A percentile compares a stretch with the other conserved stretches of the same genome.
Evolutionary conservation across 2,329 filamentous ascomycete genomes (phyloP).

Genomic region (Xylariaceae sp.): DNA sequence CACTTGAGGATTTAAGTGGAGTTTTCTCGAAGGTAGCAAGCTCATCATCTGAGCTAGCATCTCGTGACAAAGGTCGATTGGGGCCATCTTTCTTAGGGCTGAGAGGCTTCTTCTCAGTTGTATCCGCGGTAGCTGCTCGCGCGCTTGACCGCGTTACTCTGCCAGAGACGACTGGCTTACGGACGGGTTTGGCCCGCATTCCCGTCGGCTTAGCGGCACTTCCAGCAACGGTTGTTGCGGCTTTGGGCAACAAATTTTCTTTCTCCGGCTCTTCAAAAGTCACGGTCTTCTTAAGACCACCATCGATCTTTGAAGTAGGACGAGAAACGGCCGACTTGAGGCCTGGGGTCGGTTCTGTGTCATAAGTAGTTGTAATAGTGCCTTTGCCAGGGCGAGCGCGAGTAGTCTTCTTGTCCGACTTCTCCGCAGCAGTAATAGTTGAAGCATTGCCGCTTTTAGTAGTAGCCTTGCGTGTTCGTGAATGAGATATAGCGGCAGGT

Average conservation of each 20-base stretch:
- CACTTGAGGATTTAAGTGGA: constrained; percentile 50
- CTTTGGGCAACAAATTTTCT: constrained; percentile 52
- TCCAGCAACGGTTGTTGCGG: constrained; percentile 34
- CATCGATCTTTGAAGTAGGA: constrained; percentile 24
- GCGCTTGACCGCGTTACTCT: constrained; percentile 37
- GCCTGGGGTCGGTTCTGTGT: constrained; percentile 33
- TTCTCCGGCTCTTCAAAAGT: constrained; percentile 63
- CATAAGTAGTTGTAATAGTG: constrained; percentile 36
- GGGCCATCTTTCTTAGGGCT: constrained; percentile 64
- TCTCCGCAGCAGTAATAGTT: constrained; percentile 25
- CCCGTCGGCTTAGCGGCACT: constrained; percentile 35
- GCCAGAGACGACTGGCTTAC: constrained; percentile 40
- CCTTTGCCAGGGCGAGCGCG: constrained; percentile 37
- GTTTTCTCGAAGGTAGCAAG: constrained; percentile 50
- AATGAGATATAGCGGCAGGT: constrained; percentile 27
- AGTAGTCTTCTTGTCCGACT: constrained; percentile 36
- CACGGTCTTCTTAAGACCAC: constrained; percentile 52
- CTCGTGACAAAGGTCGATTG: constrained; percentile 43
- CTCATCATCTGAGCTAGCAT: constrained; percentile 56
- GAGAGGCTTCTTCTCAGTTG: constrained; percentile 47
- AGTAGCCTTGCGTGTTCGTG: constrained; percentile 32
- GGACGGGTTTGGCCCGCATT: constrained; percentile 46
- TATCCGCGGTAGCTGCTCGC: constrained; percentile 33
- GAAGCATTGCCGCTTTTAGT: constrained; percentile 25
- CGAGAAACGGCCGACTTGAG: constrained; percentile 41